Percentiles rank a stretch among this genome's conserved stretches.
Evolutionary conservation across 2,329 filamentous ascomycete species (phyloP).

Genomic region (Epichloe sibirici): DNA sequence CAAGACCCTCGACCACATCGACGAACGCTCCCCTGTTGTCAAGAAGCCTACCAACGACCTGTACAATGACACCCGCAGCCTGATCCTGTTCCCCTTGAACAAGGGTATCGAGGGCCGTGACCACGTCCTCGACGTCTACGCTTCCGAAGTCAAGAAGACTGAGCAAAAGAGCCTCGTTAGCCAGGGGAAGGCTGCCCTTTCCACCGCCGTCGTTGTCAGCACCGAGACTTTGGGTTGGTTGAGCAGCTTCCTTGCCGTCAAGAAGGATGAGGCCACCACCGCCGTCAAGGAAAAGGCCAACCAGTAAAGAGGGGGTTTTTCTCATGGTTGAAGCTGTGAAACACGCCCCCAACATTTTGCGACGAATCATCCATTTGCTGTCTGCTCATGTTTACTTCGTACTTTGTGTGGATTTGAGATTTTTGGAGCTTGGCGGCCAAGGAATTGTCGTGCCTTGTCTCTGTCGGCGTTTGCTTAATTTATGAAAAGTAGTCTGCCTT

Average conservation of each 20-base stretch:
- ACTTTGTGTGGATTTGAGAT: background rate
- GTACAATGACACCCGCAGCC: slow-evolving; percentile 48
- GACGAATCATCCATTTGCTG: too few relatives aligned
- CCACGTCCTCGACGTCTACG: slow-evolving; percentile 45
- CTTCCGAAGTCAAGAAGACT: slow-evolving; percentile 48
- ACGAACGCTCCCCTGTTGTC: slow-evolving; percentile 58
- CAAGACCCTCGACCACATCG: slow-evolving; percentile 55
- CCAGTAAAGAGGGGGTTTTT: slow-evolving; percentile 20
- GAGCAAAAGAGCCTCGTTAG: slow-evolving; percentile 53
- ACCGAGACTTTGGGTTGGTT: slow-evolving; percentile 52
- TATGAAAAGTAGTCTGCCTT: background rate
- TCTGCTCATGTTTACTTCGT: background rate
- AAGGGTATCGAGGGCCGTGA: slow-evolving; percentile 50
- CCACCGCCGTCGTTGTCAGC: slow-evolving; percentile 54
- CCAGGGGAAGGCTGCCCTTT: slow-evolving; percentile 56
- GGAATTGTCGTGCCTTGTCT: background rate
- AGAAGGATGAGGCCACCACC: slow-evolving; percentile 51
- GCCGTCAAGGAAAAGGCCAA: slow-evolving; percentile 38
- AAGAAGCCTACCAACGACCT: slow-evolving; percentile 66
- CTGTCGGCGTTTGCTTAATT: background rate
- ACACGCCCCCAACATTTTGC: background rate
- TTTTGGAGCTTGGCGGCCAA: background rate
- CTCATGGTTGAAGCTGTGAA: background rate
- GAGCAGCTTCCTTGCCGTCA: slow-evolving; percentile 43
- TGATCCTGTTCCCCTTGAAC: slow-evolving; percentile 50